Evolutionary conservation across 78 protist genomes (phyloP), one percentile per base, ranked within the genome.

Genomic region (Creolimax fragrantissima): DNA sequence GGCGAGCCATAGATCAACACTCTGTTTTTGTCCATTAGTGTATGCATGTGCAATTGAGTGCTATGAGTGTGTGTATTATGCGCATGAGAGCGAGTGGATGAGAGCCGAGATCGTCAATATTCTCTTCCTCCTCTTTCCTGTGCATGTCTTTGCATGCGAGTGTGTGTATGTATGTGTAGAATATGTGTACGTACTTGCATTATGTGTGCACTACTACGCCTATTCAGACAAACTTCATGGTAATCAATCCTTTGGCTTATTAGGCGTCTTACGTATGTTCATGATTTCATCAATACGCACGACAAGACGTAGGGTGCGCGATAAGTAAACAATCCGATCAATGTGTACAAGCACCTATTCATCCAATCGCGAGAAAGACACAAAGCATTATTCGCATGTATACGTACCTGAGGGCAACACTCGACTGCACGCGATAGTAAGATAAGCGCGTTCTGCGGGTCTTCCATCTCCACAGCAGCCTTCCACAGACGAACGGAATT

Each of bases 1-100:
- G 4, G 99, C 99, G 41, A 98, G 93, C 99, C 99, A 98, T 84
- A 98, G 39, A 44, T 97, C 99, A 3, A 96, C 98, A 5, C 91
- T 35, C 41, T 90, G 2, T 83, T 36, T 36, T 83, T 24, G 86
- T n/a, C n/a, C n/a, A n/a, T n/a, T n/a, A n/a, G 74, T 58, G 11
- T 58, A 17, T 58, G 74, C 39, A 17, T 58, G 74, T 17, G 74
- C 74, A 17, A 58, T 58, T 58, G 74, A 17, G 17, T 58, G 74
- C 39, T n/a, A n/a, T n/a, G n/a, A n/a, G n/a, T n/a, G n/a, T n/a
- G n/a, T n/a, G n/a, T n/a, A n/a, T n/a, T n/a, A n/a, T n/a, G n/a
- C n/a, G n/a, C n/a, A n/a, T n/a, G n/a, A n/a, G n/a, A n/a, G n/a
- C 39, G 74, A 17, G 74, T 11, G 74, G 74, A 17, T 11, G 74